Percentiles rank a stretch among this genome's conserved stretches.
Conservation (phyloP, 1,139 yeast species). For the Pichia sp. region DNA sequence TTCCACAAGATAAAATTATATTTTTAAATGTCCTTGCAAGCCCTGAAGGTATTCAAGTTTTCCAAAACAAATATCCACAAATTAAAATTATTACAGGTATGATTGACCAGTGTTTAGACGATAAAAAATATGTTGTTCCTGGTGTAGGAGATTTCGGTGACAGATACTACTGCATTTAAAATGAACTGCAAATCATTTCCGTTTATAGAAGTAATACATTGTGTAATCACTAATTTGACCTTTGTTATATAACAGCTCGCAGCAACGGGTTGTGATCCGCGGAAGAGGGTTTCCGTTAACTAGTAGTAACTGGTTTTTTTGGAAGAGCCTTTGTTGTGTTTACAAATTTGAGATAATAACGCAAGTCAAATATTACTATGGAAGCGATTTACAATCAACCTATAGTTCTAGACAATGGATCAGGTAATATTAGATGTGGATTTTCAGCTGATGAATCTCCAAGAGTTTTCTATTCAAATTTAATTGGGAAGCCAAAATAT, state of each 20-base stretch:
- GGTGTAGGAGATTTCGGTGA: conserved; percentile 98
- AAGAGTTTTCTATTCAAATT: conserved; percentile 38
- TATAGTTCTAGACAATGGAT: conserved; percentile 88
- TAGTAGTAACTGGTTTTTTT: too few species aligned
- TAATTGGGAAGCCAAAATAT: conserved; percentile 80
- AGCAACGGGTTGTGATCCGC: too few species aligned
- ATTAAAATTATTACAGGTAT: conserved; percentile 91
- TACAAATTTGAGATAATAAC: too few species aligned
- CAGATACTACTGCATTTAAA: conserved; percentile 81
- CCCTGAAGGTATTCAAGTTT: conserved; percentile 84
- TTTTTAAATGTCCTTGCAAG: conserved; percentile 88
- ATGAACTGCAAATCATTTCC: too few species aligned
- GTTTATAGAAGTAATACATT: too few species aligned
- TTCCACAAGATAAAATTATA: conserved; percentile 74
- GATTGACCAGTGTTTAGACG: conserved; percentile 79
- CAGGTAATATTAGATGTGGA: conserved; percentile 82
- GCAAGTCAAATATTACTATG: too few species aligned
- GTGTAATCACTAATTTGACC: too few species aligned
- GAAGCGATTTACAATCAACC: conserved; percentile 59
- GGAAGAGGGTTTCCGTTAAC: too few species aligned
- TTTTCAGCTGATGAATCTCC: conserved; percentile 91
- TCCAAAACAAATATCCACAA: conserved; percentile 71
- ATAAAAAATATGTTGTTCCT: conserved; percentile 77
- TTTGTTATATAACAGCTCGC: too few species aligned
- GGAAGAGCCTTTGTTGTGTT: too few species aligned